Evolutionary conservation across 192 early-diverging fungal genomes (phyloP).

Genomic region (Haplosporangium gracile): DNA sequence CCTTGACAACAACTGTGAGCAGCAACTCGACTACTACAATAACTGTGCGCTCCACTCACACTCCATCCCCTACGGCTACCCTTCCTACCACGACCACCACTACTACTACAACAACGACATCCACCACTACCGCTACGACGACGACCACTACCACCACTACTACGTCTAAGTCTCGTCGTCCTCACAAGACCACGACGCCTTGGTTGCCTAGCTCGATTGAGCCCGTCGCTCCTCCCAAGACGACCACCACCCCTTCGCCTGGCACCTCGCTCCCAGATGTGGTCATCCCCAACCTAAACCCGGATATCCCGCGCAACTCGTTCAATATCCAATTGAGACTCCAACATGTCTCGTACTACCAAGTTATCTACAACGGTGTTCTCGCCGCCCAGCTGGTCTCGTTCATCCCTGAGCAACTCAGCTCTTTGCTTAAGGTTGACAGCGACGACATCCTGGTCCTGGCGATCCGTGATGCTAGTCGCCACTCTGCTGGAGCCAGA

Average conservation of each 20-base stretch:
- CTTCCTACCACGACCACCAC: conserved; percentile 27
- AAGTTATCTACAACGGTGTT: conserved; percentile 49
- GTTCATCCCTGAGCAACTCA: conserved; percentile 42
- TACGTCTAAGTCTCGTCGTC: not conserved
- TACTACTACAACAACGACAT: conserved; percentile 24
- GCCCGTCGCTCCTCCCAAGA: conserved; percentile 34
- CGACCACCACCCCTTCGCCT: conserved; percentile 23
- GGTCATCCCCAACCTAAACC: conserved; percentile 39
- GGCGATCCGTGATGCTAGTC: conserved; percentile 32
- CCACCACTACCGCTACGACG: conserved; percentile 2
- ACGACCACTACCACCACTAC: conserved; percentile 9
- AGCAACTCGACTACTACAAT: not conserved
- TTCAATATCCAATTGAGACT: conserved; percentile 43
- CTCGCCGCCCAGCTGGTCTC: conserved; percentile 48
- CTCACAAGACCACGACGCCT: conserved; percentile 40
- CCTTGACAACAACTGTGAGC: not conserved
- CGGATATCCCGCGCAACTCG: conserved; percentile 28
- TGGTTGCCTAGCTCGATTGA: conserved; percentile 48
- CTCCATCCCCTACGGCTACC: conserved; percentile 1
- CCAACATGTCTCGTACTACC: conserved; percentile 50
- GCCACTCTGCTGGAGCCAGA: not conserved
- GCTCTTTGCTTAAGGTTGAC: conserved; percentile 19
- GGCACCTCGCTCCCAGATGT: conserved; percentile 51
- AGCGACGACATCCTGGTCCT: conserved; percentile 19
- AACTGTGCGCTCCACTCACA: not conserved